Evolutionary conservation across 768 basidiomycete genomes (phyloP).

Genomic region (Pulveroboletus sp.): DNA sequence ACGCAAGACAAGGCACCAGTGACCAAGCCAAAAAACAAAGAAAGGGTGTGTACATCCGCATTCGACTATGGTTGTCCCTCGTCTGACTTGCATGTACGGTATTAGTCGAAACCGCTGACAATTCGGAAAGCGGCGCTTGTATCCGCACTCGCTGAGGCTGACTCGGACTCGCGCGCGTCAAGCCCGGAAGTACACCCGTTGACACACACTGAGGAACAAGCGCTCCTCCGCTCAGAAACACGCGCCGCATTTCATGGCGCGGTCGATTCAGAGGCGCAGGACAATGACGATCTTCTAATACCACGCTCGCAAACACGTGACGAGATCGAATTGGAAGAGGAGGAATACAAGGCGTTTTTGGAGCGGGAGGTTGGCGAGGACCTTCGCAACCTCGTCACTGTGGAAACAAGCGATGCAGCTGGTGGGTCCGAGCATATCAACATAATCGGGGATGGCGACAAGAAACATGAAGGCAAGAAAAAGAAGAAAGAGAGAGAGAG

Average conservation of each 20-base stretch:
- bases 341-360: conserved; percentile 82
- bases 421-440: conserved; percentile 24
- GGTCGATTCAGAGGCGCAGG: conserved; percentile 14
- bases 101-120: conserved; percentile 67
- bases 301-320: conserved; percentile 76
- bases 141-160: conserved; percentile 48
- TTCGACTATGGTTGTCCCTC: background rate
- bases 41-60: conserved; percentile 43
- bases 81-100: conserved; percentile 1
- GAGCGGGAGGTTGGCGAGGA: conserved; percentile 80
- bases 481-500: conserved; percentile 33
- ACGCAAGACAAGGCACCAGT: conserved; percentile 27
- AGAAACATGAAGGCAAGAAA: conserved; percentile 31
- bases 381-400: conserved; percentile 62
- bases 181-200: conserved; percentile 50
- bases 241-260: conserved; percentile 76
- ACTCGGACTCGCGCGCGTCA: conserved; percentile 53
- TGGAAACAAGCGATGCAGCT: conserved; percentile 32
- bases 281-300: conserved; percentile 61
- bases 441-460: conserved; percentile 25
- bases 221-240: conserved; percentile 71
- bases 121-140: conserved; percentile 72
- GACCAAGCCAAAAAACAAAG: conserved; percentile 35
- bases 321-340: conserved; percentile 74
- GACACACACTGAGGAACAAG: conserved; percentile 81